These are phyloP conservation scores for Chaetoscypha palmicola DNA, from an alignment of 2,329 filamentous ascomycete species.

Conservation along the genomic window DNA sequence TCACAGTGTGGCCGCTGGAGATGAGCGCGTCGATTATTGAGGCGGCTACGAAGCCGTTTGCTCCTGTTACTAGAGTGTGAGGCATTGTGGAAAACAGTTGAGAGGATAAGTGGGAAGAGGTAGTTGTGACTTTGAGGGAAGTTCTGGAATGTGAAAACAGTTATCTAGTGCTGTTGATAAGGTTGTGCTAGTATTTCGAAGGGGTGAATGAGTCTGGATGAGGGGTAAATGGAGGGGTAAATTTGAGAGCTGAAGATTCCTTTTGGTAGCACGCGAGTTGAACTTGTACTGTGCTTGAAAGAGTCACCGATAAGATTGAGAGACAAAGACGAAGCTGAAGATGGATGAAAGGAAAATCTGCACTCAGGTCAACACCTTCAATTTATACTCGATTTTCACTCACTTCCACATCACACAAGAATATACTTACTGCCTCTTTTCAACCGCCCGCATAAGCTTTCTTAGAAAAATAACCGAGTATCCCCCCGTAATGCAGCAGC, in stretches of 20 bases:
- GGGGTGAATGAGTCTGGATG: background rate
- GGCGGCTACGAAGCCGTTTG: conserved; percentile 28
- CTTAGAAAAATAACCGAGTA: background rate
- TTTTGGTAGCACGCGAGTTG: too few relatives aligned
- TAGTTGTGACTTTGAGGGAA: too few relatives aligned
- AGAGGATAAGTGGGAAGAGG: too few relatives aligned
- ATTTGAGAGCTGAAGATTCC: too few relatives aligned
- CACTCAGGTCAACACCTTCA: background rate
- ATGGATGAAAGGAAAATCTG: background rate
- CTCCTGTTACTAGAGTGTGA: conserved; percentile 28
- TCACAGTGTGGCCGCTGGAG: conserved; percentile 21
- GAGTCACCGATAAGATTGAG: too few relatives aligned
- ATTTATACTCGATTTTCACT: too few relatives aligned
- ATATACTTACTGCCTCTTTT: background rate
- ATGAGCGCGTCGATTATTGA: conserved; percentile 27
- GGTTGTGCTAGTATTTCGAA: background rate
- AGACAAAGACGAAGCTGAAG: background rate
- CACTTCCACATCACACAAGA: background rate
- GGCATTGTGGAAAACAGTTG: conserved; percentile 21
- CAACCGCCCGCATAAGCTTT: background rate
- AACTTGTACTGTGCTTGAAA: too few relatives aligned
- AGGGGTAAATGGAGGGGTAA: background rate
- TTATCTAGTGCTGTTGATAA: background rate
- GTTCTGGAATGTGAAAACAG: too few relatives aligned
- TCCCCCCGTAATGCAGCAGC: conserved; percentile 1